Percentiles rank a stretch among this genome's conserved stretches.
Evolutionary conservation across 2,329 filamentous ascomycete genomes (phyloP).

Genomic region (Bipolaris bicolor): DNA sequence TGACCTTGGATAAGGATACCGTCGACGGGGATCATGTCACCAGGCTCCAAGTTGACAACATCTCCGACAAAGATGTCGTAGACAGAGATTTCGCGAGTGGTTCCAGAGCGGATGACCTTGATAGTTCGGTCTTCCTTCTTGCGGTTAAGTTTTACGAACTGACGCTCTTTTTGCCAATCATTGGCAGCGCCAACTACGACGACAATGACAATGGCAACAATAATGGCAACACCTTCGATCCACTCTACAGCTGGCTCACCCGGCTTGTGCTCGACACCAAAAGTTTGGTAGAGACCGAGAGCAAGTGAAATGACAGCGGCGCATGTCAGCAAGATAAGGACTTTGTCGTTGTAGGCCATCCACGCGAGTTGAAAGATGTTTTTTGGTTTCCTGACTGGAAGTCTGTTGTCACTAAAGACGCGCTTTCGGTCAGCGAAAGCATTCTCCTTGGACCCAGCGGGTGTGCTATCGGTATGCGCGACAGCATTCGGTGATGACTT

Average conservation of each 20-base stretch:
- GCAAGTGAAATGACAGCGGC: slow-evolving; percentile 76
- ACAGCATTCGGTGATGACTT: slow-evolving; percentile 26
- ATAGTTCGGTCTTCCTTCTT: slow-evolving; percentile 78
- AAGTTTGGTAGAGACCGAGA: slow-evolving; percentile 75
- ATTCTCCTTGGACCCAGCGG: slow-evolving; percentile 36
- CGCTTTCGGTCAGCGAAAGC: slow-evolving; percentile 68
- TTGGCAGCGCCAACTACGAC: slow-evolving; percentile 78
- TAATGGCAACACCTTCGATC: slow-evolving; percentile 82
- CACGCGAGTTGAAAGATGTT: slow-evolving; percentile 74
- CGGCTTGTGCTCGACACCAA: slow-evolving; percentile 62
- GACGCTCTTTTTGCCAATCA: slow-evolving; percentile 81
- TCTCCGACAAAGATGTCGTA: slow-evolving; percentile 73
- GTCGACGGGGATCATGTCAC: slow-evolving; percentile 73
- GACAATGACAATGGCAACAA: slow-evolving; percentile 76
- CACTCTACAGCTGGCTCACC: slow-evolving; percentile 69
- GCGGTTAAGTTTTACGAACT: slow-evolving; percentile 80
- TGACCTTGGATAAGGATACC: slow-evolving; percentile 71
- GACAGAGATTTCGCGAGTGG: slow-evolving; percentile 67
- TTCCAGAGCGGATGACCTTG: slow-evolving; percentile 78
- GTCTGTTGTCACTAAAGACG: slow-evolving; percentile 71
- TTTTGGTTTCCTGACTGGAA: slow-evolving; percentile 74
- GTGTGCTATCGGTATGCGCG: slow-evolving; percentile 27
- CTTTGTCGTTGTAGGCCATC: slow-evolving; percentile 84
- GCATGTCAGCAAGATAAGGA: slow-evolving; percentile 59
- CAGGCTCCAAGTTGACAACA: slow-evolving; percentile 72